Conservation (phyloP, 2,329 filamentous ascomycete species). For the Ceratocystis albifundus region DNA sequence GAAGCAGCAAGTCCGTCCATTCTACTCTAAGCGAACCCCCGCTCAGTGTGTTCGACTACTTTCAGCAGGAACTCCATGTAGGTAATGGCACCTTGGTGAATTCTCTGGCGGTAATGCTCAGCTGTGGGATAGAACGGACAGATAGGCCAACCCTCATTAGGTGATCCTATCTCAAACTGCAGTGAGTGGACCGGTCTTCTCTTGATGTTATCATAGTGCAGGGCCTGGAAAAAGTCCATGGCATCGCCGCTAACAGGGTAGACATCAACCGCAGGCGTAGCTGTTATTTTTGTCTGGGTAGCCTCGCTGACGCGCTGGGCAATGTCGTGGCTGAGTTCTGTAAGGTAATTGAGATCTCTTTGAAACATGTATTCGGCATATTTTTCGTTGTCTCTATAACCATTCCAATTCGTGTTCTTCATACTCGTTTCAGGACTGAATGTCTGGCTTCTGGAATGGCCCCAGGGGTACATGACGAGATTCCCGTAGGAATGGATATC, state of each 20-base stretch:
- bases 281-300: slow-evolving; percentile 27
- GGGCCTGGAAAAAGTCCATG: slow-evolving; percentile 38
- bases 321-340: slow-evolving; percentile 32
- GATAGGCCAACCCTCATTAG: slow-evolving; percentile 25
- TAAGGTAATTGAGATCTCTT: slow-evolving; percentile 29
- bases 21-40: neutral
- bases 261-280: slow-evolving; percentile 33
- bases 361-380: slow-evolving; percentile 37
- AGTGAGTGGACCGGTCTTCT: slow-evolving; percentile 35
- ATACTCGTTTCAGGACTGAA: slow-evolving; percentile 40
- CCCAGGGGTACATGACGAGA: slow-evolving; percentile 46
- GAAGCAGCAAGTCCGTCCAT: no score
- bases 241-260: slow-evolving; percentile 38
- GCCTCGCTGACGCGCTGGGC: slow-evolving; percentile 25
- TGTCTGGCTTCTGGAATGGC: slow-evolving; percentile 43
- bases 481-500: slow-evolving; percentile 47
- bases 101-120: slow-evolving; percentile 34
- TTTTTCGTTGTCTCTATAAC: slow-evolving; percentile 37
- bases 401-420: slow-evolving; percentile 41
- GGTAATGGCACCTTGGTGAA: slow-evolving; percentile 36
- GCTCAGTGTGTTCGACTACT: slow-evolving; percentile 25
- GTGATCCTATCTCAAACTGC: slow-evolving; percentile 39
- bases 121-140: slow-evolving; percentile 39
- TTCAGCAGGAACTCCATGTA: slow-evolving; percentile 38
- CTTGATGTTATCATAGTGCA: slow-evolving; percentile 33